phyloP scores from a whole-genome alignment of 495 filamentous ascomycete species.

The Sphaerosporella brunnea region DNA sequence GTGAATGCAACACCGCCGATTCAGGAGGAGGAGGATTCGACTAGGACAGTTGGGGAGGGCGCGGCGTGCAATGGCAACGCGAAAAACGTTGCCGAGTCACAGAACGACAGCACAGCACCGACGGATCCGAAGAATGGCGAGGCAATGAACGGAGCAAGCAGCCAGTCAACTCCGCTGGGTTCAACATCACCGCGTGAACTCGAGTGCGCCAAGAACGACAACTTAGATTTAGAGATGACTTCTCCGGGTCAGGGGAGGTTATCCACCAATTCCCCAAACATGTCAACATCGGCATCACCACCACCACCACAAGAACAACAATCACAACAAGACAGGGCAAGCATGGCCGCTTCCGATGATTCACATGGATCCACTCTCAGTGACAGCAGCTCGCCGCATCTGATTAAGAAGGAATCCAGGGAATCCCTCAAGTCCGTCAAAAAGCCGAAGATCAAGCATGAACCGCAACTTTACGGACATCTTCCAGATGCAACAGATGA shows the following conservation, averaged over 20 bases:
- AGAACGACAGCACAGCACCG: not conserved
- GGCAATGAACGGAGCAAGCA: no score
- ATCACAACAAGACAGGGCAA: not conserved
- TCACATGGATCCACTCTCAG: not conserved
- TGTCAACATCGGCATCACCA: not conserved
- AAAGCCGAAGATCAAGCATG: not conserved
- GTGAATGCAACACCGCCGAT: not conserved
- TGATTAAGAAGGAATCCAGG: not conserved
- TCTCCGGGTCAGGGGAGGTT: no score
- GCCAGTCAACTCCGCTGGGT: no score
- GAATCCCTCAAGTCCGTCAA: not conserved
- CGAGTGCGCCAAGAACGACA: no score
- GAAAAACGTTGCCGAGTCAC: no score
- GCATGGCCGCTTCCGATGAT: not conserved
- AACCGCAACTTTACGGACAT: not conserved
- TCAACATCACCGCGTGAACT: no score
- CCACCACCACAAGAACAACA: not conserved
- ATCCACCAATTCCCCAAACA: not conserved
- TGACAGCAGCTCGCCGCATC: no score
- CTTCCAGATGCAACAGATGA: conserved; percentile 41
- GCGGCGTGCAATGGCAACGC: no score
- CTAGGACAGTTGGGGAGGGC: not conserved
- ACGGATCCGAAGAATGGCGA: not conserved
- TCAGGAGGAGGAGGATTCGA: not conserved
- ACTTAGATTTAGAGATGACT: no score